phyloP scores from a whole-genome alignment of 2,329 filamentous ascomycete species.

The Phyllosticta ampelicida region DNA sequence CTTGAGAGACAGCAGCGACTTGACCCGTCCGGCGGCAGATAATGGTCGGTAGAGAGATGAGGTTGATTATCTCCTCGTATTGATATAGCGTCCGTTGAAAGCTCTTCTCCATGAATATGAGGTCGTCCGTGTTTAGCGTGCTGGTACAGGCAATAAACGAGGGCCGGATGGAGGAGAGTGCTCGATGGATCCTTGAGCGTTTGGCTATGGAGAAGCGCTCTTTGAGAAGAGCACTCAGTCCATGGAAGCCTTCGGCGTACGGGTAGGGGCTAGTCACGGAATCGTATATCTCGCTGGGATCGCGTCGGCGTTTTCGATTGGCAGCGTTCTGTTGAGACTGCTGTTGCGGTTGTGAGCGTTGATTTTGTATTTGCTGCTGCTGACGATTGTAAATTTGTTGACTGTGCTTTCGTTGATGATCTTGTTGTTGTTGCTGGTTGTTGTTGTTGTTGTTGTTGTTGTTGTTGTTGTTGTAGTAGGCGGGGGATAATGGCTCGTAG shows the following conservation, averaged over 20 bases:
- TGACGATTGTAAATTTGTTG: conserved; percentile 16
- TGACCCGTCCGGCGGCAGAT: conserved; percentile 88
- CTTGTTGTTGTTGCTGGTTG: conserved; percentile 18
- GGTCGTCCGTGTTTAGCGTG: conserved; percentile 75
- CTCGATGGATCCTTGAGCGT: conserved; percentile 72
- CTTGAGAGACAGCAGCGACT: conserved; percentile 89
- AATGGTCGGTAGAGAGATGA: conserved; percentile 80
- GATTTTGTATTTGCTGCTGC: conserved; percentile 18
- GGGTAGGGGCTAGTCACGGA: conserved; percentile 84
- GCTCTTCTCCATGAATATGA: conserved; percentile 96
- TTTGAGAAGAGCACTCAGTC: conserved; percentile 68
- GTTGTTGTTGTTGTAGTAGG: conserved; percentile 23
- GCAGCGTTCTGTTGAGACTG: conserved; percentile 7
- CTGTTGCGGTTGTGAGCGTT: conserved; percentile 13
- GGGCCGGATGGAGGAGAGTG: conserved; percentile 78
- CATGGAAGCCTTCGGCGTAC: conserved; percentile 84
- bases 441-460: conserved; percentile 22
- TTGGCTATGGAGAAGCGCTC: conserved; percentile 68
- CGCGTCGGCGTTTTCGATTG: conserved; percentile 44
- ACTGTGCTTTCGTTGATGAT: conserved; percentile 8
- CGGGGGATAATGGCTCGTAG: conserved; percentile 17
- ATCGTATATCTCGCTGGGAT: conserved; percentile 79
- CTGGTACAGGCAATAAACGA: conserved; percentile 88
- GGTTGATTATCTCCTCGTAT: conserved; percentile 82
- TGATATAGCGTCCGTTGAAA: conserved; percentile 88